Evolutionary conservation across 306 rosid species (phyloP), one percentile per base, ranked within the genome.

Genomic region (Lathyrus oleraceus): DNA sequence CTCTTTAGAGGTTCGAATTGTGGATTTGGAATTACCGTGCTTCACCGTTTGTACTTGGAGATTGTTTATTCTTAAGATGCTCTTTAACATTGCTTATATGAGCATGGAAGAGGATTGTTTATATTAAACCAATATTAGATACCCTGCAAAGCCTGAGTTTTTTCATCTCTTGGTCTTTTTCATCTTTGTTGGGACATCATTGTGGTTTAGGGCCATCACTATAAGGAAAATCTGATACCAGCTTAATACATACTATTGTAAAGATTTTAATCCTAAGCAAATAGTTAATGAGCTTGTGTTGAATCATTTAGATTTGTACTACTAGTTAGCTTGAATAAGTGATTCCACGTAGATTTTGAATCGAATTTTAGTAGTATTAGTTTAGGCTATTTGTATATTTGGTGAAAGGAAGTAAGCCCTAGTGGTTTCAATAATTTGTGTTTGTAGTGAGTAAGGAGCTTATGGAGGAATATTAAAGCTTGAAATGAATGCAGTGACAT

Each of bases 401-500:
- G 69, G 53, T 49, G 61, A 35, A 80, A 71, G 73, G 76, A 68
- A 76, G 71, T 69, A 74, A 71, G 71, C 61, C 57, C 69, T 67
- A 83, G 81, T 51, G 74, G 69, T 57, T 74, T 78, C 69, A 61
- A 48, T 59, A 71, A 74, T 62, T 53, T 77, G 80, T 76, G 65
- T 79, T 58, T 80, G 38, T 32, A 32, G 38, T 32, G 38, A 32
- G 74, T 64, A 53, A 73, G 76, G 80, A 68, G 88, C 80, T 72
- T 73, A 85, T 84, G 86, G 84, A 82, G 81, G 83, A 69, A 65
- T 77, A 81, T 80, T 79, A 78, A 84, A 82, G 75, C 88, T 86
- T 91, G 96, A 82, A 87, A 87, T 84, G 90, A 88, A 63, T 79
- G 84, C 51, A 73, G 85, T 87, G 96, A 85, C 94, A 90, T 93